Conservation (phyloP, 495 filamentous ascomycete genomes). For the Penicillium alfredii region DNA sequence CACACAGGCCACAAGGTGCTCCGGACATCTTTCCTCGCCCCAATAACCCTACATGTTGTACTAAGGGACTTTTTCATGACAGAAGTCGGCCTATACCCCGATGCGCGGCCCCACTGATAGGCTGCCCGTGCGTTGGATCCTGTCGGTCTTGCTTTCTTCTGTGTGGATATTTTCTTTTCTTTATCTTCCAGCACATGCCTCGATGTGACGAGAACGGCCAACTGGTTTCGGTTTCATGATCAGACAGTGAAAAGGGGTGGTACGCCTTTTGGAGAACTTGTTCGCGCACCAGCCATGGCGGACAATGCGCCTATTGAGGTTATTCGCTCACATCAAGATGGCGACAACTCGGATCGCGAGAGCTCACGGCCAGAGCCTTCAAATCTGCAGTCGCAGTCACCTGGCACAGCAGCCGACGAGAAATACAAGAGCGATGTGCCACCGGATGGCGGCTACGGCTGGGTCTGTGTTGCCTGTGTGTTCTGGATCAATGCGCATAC, state of each 20-base stretch:
- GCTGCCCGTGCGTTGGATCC: conserved; percentile 2
- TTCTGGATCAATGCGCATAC: conserved; percentile 53
- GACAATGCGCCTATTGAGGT: conserved; percentile 35
- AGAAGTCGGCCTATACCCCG: conserved; percentile 16
- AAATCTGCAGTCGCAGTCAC: conserved; percentile 6
- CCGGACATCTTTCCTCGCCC: conserved; percentile 5
- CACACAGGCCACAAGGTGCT: conserved; percentile 1
- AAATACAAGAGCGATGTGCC: conserved; percentile 36
- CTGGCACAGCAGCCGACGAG: conserved; percentile 16
- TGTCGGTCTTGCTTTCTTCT: too few relatives aligned
- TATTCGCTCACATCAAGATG: conserved; percentile 27
- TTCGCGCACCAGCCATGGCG: conserved; percentile 20
- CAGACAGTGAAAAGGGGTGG: too few relatives aligned
- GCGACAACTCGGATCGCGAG: conserved; percentile 9
- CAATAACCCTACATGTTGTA: neutral
- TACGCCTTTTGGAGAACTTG: too few relatives aligned
- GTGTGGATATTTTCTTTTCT: neutral
- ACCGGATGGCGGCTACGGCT: conserved; percentile 52
- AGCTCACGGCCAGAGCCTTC: conserved; percentile 4
- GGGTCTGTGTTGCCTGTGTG: conserved; percentile 46
- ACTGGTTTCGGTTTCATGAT: conserved; percentile 1
- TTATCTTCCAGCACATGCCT: neutral
- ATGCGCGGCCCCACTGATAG: conserved; percentile 1
- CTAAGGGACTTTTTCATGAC: neutral
- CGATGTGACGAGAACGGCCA: conserved; percentile 16